These are phyloP conservation scores for Ganoderma meredithae DNA, from an alignment of 1,284 basidiomycete species.

Conservation along the genomic window DNA sequence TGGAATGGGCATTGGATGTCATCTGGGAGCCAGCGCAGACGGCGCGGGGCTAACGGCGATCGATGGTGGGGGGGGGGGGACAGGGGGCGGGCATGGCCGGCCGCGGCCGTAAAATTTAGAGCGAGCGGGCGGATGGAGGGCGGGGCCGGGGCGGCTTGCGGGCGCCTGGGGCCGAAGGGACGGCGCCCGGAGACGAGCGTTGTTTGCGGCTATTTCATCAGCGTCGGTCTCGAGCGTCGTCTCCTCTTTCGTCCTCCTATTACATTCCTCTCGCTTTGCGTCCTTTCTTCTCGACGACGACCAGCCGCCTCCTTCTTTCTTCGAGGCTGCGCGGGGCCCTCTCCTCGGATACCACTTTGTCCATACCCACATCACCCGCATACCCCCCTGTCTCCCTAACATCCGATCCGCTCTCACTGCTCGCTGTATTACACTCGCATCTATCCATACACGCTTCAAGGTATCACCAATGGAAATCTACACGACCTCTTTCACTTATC, in stretches of 20 bases:
- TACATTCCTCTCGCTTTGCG: slow-evolving; percentile 38
- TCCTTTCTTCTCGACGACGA: slow-evolving; percentile 42
- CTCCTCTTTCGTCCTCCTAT: slow-evolving; percentile 37
- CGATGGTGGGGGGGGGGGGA: slow-evolving; percentile 17
- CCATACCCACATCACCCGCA: slow-evolving; percentile 46
- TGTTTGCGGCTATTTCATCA: slow-evolving; percentile 33
- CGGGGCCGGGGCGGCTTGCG: not conserved
- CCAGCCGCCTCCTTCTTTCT: slow-evolving; percentile 39
- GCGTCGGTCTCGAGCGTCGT: slow-evolving; percentile 9
- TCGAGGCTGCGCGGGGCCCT: slow-evolving; percentile 42
- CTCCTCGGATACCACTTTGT: slow-evolving; percentile 47
- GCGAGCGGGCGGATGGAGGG: not conserved
- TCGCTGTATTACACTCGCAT: slow-evolving; percentile 41
- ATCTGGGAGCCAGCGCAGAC: slow-evolving; percentile 5
- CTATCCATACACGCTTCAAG: slow-evolving; percentile 36
- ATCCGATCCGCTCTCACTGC: slow-evolving; percentile 36
- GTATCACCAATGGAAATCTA: slow-evolving; percentile 83
- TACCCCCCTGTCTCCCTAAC: slow-evolving; percentile 48
- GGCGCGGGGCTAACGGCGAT: slow-evolving; percentile 9
- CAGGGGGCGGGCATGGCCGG: slow-evolving; percentile 18
- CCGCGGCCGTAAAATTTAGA: slow-evolving; percentile 23
- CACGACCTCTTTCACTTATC: slow-evolving; percentile 90
- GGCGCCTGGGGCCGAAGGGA: slow-evolving; percentile 1
- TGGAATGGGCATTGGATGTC: slow-evolving; percentile 9
- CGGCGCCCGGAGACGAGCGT: slow-evolving; percentile 13